phyloP scores from a whole-genome alignment of 2,329 filamentous ascomycete genomes.

The Xylariaceae sp. region DNA sequence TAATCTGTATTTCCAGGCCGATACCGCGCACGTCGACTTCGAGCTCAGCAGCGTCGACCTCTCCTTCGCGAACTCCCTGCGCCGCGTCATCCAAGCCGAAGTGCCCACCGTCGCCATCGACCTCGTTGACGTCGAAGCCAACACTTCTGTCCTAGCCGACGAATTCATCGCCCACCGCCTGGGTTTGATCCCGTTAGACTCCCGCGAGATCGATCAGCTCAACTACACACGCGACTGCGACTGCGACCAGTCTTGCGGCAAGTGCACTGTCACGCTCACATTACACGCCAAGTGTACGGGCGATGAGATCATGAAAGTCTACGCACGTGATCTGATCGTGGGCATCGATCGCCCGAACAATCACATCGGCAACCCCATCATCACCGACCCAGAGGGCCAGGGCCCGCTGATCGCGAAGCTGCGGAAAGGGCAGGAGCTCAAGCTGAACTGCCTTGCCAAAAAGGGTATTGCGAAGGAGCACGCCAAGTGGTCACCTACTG shows the following conservation, averaged over 20 bases:
- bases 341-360: conserved; percentile 66
- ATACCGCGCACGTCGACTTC: conserved; percentile 80
- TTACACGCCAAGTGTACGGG: conserved; percentile 82
- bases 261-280: conserved; percentile 80
- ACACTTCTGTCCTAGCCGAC: conserved; percentile 93
- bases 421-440: conserved; percentile 82
- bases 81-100: conserved; percentile 87
- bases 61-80: conserved; percentile 86
- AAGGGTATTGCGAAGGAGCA: conserved; percentile 99
- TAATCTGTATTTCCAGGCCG: conserved; percentile 55
- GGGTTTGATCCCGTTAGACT: conserved; percentile 82
- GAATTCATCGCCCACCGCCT: conserved; percentile 93
- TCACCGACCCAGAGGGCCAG: conserved; percentile 74
- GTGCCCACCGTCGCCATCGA: conserved; percentile 94
- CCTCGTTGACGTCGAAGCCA: conserved; percentile 85
- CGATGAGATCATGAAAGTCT: conserved; percentile 89
- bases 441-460: conserved; percentile 89
- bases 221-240: conserved; percentile 92
- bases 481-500: conserved; percentile 92
- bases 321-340: conserved; percentile 81
- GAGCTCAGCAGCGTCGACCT: conserved; percentile 86
- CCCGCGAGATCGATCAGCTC: conserved; percentile 76
- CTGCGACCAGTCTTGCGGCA: conserved; percentile 91
- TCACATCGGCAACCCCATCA: conserved; percentile 74
- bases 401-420: conserved; percentile 89